Evolutionary conservation across 345 rosid species (phyloP), one percentile per base, ranked within the genome.

Genomic region (Raphanus raphanistrum): DNA sequence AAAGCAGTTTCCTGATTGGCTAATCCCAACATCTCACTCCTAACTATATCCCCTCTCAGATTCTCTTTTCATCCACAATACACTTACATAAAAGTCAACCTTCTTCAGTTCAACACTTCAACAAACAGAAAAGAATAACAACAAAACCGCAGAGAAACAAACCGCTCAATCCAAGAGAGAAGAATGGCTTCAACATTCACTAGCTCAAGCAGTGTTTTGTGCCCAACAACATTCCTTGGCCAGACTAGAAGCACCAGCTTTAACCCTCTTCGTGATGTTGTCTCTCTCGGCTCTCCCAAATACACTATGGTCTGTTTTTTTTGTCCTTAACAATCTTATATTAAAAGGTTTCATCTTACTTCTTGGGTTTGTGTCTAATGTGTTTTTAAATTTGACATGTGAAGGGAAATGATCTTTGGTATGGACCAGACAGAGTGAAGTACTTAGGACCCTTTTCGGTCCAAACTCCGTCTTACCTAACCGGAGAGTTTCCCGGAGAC

Each of bases 401-500:
- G 63, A 31, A 92, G 95, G 88, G 90, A 35, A 88, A 87, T 79
- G 89, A 92, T 0, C 82, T 92, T 84, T 94, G 98, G 98, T 92
- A 94, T 66, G 98, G 97, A 76, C 97, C 97, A 33, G 98, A 92
- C 84, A 88, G 98, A 80, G 90, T 92, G 75, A 94, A 95, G 84
- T 92, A 92, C 82, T 84, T 92, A 86, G 98, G 98, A 82, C 98
- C 98, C 2, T 92, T 94, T 76, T 94, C 98, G 3, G 97, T 93
- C 15, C 97, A 94, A 80, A 94, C 95, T 67, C 98, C 98, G 2
- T 86, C 97, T 45, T 89, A 94, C 83, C 86, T 92, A 73, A 92
- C 84, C 60, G 95, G 97, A 76, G 97, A 92, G 82, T 90, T 94
- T 70, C 98, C 97, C 10, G 95, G 98, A 12, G 98, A 94, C 77